A percentile compares a stretch with the other conserved stretches of the same genome.
phyloP scores from a whole-genome alignment of 2,329 filamentous ascomycete species.

The Paraphoma chrysanthemicola region DNA sequence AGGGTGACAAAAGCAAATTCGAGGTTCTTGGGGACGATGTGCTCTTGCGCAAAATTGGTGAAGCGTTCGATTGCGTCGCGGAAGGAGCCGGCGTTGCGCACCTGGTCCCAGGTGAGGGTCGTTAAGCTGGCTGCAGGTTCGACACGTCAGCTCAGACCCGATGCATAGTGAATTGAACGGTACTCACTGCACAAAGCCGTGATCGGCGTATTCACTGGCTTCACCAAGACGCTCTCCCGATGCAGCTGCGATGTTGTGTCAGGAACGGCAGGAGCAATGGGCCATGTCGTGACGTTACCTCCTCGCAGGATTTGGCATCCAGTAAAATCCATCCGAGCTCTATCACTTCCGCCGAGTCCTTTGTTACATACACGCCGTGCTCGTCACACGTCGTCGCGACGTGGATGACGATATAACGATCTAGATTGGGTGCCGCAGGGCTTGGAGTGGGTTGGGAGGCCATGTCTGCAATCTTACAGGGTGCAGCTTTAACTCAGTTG shows the following conservation, averaged over 20 bases:
- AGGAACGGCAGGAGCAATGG: conserved; percentile 23
- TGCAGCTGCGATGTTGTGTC: conserved; percentile 70
- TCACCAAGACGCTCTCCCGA: conserved; percentile 94
- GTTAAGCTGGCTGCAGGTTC: conserved; percentile 81
- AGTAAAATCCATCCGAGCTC: conserved; percentile 98
- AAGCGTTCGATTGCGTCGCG: conserved; percentile 95
- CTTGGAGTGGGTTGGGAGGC: conserved; percentile 36
- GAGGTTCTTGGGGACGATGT: conserved; percentile 86
- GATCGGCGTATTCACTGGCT: conserved; percentile 98
- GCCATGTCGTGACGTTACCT: conserved; percentile 63
- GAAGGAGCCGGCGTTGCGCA: conserved; percentile 96
- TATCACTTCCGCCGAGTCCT: conserved; percentile 98
- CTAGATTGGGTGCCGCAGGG: conserved; percentile 62
- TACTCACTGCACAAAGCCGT: conserved; percentile 96
- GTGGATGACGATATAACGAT: conserved; percentile 97
- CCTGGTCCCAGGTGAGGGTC: conserved; percentile 98
- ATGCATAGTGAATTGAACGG: conserved; percentile 2
- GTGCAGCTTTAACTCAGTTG: conserved; percentile 7
- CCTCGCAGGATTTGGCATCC: conserved; percentile 88
- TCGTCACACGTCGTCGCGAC: conserved; percentile 99
- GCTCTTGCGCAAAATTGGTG: conserved; percentile 90
- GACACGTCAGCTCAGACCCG: conserved; percentile 35
- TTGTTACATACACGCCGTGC: conserved; percentile 98
- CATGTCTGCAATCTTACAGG: conserved; percentile 23
- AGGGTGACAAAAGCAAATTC: conserved; percentile 99